A percentile compares a stretch with the other conserved stretches of the same genome.
Conservation (phyloP, 2,329 filamentous ascomycete species). For the Colletotrichum sp. region DNA sequence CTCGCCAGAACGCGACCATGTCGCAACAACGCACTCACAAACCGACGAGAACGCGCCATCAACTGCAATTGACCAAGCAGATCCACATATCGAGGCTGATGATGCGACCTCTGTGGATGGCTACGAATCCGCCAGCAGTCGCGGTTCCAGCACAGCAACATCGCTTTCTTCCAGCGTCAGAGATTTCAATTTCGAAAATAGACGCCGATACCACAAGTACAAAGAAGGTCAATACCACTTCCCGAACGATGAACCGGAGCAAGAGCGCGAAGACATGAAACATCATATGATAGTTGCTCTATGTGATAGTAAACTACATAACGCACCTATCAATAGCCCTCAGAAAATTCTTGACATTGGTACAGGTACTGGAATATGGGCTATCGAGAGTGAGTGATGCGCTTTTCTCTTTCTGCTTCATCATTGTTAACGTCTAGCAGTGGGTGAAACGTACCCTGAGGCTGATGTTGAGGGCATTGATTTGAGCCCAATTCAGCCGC, state of each 20-base stretch:
- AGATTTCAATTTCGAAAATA: slow-evolving; percentile 44
- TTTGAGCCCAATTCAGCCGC: slow-evolving; percentile 27
- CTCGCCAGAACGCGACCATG: background rate
- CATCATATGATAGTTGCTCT: slow-evolving; percentile 41
- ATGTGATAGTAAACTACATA: slow-evolving; percentile 34
- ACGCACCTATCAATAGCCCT: background rate
- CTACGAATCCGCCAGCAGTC: background rate
- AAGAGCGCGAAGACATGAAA: slow-evolving; percentile 44
- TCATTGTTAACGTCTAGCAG: slow-evolving; percentile 27
- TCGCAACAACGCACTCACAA: background rate
- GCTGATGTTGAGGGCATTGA: slow-evolving; percentile 37
- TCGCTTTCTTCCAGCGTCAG: slow-evolving; percentile 35
- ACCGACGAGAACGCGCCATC: background rate
- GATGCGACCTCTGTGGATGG: background rate
- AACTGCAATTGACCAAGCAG: background rate
- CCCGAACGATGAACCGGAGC: slow-evolving; percentile 46
- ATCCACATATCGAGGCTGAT: background rate
- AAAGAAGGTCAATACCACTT: slow-evolving; percentile 44
- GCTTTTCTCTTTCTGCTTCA: background rate
- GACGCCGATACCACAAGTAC: slow-evolving; percentile 42
- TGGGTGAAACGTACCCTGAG: slow-evolving; percentile 26
- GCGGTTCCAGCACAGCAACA: background rate
- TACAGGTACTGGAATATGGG: slow-evolving; percentile 28
- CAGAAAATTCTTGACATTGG: slow-evolving; percentile 24
- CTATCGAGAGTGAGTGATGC: slow-evolving; percentile 43